Percentiles rank a stretch among this genome's conserved stretches.
Evolutionary conservation across 805 yeast genomes (phyloP).

Genomic region (Candida easanensis): DNA sequence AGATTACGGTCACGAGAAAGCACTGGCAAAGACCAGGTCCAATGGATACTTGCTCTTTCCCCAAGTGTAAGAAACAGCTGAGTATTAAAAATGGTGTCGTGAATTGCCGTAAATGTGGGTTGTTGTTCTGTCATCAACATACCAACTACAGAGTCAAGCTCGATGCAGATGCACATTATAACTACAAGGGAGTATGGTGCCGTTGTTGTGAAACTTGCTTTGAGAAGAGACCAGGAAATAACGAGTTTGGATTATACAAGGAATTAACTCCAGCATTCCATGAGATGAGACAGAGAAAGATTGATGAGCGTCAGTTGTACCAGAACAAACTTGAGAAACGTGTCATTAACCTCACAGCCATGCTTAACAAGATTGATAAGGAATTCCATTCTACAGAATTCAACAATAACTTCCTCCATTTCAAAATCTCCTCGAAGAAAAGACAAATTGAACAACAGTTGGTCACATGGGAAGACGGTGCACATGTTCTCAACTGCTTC

Average conservation of each 20-base stretch:
- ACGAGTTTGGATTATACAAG: slow-evolving; percentile 38
- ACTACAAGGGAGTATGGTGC: slow-evolving; percentile 61
- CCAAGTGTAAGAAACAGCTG: slow-evolving; percentile 41
- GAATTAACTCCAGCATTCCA: slow-evolving; percentile 48
- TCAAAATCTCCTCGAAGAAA: slow-evolving; percentile 30
- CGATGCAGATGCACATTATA: slow-evolving; percentile 44
- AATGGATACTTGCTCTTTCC: slow-evolving; percentile 39
- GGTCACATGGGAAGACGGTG: slow-evolving; percentile 66
- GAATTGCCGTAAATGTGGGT: slow-evolving; percentile 79
- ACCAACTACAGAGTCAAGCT: slow-evolving; percentile 52
- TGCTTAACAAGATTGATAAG: slow-evolving; percentile 27
- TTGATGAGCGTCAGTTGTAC: slow-evolving; percentile 50
- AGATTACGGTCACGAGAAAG: slow-evolving; percentile 38
- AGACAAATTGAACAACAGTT: slow-evolving; percentile 44
- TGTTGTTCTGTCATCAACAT: slow-evolving; percentile 64
- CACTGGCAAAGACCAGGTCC: slow-evolving; percentile 59
- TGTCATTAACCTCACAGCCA: slow-evolving; percentile 42
- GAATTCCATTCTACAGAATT: slow-evolving; percentile 19
- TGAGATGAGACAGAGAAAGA: slow-evolving; percentile 36
- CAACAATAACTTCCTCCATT: slow-evolving; percentile 24
- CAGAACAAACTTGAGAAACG: slow-evolving; percentile 61
- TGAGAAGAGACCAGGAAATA: slow-evolving; percentile 49
- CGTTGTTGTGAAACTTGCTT: slow-evolving; percentile 69
- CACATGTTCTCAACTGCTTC: slow-evolving; percentile 48
- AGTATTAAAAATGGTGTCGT: slow-evolving; percentile 53